Evolutionary conservation across 805 yeast genomes (phyloP), one percentile per base, ranked within the genome.

Genomic region (Saturnispora kantuleensis): DNA sequence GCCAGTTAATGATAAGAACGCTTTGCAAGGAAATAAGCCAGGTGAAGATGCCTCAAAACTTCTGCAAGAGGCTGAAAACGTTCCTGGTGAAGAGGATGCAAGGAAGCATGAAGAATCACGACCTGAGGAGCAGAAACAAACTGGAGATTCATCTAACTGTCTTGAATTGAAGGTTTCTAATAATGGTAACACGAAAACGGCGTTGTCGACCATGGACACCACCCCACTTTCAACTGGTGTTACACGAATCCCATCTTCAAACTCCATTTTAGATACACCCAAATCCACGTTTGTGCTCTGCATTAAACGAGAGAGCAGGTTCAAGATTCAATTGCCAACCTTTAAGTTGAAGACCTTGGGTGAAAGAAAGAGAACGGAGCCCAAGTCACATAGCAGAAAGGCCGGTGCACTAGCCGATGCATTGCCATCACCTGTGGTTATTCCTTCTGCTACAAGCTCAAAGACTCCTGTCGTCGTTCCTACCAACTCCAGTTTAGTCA

Each of bases 221-320:
- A 21, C 8, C 8, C 26, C 26, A 5, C 8, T 21, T 21, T 7
- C 26, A 21, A 21, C 26, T 6, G 26, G 8, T 21, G 5, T 21
- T 6, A 21, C 26, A 21, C 26, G 26, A 4, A 17, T 10, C n/a
- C 13, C 29, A 12, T 11, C n/a, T 18, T 16, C 31, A 36, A 6
- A 21, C 6, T 29, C 5, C 3, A 28, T 12, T 10, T n/a, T 21
- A 15, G 11, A 26, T 12, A 10, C 21, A 2, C 34, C 39, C 3
- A 80, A 80, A 3, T 67, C 40, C 11, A 34, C 45, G 3, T 43
- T 86, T n/a, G 66, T 73, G 21, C 44, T 59, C 26, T 38, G 53
- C 5, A 63, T 87, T 15, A 80, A 71, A 50, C 66, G 86, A 47
- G 81, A 79, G 53, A 79, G 79, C 2, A 57, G 78, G 45, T 69